A percentile compares a stretch with the other conserved stretches of the same genome.
These are phyloP conservation scores for Hyaloperonospora brassicae DNA, from an alignment of 352 stramenopile genomes.

Conservation along the genomic window DNA sequence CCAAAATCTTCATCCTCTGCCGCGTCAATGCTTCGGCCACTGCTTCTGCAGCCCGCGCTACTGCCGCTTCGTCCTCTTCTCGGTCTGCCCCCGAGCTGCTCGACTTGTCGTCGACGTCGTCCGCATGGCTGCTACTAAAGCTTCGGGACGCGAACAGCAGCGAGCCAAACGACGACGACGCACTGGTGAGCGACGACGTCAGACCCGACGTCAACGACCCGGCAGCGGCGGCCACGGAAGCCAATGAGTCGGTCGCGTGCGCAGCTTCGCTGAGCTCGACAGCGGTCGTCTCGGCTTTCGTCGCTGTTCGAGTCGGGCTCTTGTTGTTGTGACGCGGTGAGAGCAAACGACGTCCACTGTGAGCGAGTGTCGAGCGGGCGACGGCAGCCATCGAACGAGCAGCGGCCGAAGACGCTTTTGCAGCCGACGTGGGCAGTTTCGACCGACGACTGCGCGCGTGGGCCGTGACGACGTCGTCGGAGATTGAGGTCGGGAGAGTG, in stretches of 20 bases:
- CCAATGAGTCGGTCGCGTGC: constrained; percentile 11
- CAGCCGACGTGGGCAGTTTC: constrained; percentile 15
- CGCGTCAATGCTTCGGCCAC: constrained; percentile 34
- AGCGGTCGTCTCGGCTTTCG: constrained; percentile 7
- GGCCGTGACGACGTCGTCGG: constrained; percentile 2
- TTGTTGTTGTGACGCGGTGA: constrained; percentile 30
- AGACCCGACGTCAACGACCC: constrained; percentile 20
- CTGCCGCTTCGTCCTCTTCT: constrained; percentile 15
- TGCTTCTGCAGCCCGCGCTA: constrained; percentile 7
- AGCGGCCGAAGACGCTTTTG: constrained; percentile 31
- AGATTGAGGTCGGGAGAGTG: neutral
- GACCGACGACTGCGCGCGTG: constrained; percentile 1
- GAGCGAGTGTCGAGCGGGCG: constrained; percentile 43
- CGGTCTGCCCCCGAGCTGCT: constrained; percentile 3
- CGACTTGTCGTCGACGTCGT: constrained; percentile 5
- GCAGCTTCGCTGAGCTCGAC: constrained; percentile 5
- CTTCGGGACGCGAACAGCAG: constrained; percentile 38
- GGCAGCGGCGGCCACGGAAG: constrained; percentile 18
- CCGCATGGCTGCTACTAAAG: constrained; percentile 13
- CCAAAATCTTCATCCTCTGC: constrained; percentile 63
- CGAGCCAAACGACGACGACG: constrained; percentile 36
- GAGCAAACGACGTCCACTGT: constrained; percentile 46
- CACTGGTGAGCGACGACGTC: constrained; percentile 31
- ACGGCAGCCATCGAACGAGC: constrained; percentile 46
- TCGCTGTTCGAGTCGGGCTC: constrained; percentile 1